phyloP scores from a whole-genome alignment of 1,139 yeast species.

The Candida mesenterica region DNA sequence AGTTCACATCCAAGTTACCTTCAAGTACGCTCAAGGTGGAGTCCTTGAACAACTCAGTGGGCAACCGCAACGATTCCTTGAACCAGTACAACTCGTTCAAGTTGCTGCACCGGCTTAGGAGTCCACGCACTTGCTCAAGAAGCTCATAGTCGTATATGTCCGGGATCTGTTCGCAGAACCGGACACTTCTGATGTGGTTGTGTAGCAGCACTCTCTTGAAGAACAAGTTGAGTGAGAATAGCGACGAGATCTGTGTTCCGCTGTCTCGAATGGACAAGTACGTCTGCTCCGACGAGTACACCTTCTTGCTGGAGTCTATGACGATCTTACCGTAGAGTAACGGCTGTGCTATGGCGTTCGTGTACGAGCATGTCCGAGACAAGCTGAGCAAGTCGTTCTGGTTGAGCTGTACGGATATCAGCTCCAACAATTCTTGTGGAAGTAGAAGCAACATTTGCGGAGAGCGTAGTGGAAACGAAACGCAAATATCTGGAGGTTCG shows the following conservation, averaged over 20 bases:
- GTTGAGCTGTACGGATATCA: constrained; percentile 11
- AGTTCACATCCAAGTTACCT: constrained; percentile 10
- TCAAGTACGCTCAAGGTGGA: constrained; percentile 9
- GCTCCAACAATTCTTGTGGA: constrained; percentile 13
- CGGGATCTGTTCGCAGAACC: constrained; percentile 13
- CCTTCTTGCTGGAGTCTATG: constrained; percentile 14
- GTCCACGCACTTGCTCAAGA: constrained; percentile 6
- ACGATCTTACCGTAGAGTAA: constrained; percentile 11
- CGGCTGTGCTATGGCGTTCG: constrained; percentile 11
- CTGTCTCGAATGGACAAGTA: constrained; percentile 4
- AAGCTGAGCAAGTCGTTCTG: constrained; percentile 15
- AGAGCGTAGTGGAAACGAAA: too few species aligned
- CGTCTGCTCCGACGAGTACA: constrained; percentile 5
- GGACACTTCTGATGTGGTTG: constrained; percentile 7
- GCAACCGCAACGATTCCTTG: constrained; percentile 12
- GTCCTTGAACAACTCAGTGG: constrained; percentile 6
- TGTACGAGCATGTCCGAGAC: constrained; percentile 10
- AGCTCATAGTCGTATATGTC: constrained; percentile 13
- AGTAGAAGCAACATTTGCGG: constrained; percentile 4
- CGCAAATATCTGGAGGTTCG: too few species aligned
- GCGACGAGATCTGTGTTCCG: constrained; percentile 13
- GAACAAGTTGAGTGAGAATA: constrained; percentile 16
- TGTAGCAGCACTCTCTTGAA: constrained; percentile 10
- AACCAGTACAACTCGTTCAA: constrained; percentile 16
- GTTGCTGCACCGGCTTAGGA: constrained; percentile 10